Evolutionary conservation across 75 land plant genomes (phyloP), one percentile per base, ranked within the genome.

Genomic region (Azolla pinnata): DNA sequence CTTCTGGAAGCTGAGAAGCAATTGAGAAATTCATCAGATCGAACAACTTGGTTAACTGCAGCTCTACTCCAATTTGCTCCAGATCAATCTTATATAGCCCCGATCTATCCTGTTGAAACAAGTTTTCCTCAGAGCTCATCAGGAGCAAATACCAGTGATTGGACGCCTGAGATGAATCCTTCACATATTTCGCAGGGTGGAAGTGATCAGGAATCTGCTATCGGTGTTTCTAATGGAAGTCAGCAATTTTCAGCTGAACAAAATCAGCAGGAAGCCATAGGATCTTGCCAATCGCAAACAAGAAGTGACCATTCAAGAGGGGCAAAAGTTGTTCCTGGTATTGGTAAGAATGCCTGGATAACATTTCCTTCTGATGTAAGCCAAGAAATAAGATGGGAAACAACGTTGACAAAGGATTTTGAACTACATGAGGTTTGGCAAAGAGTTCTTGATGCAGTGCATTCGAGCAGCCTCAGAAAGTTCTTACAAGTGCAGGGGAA

Each of bases 1-100:
- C 71, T 95, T 12, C 90, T 97, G 28, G 91, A 89, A 59, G 90
- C 99, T 18, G 99, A 95, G 62, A 95, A 95, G 62, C 97, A 95
- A 60, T 62, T 95, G 56, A 75, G 99, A 31, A 54, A 56, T 21
- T 75, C 99, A 57, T 86, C 64, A 67, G 96, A 90, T 59, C 78
- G 74, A 64, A 56, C 83, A 52, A 95, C 99, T 0, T 89, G 99
- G 99, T 72, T 95, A 0, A 86, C 97, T 38, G 97, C 91, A 67
- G 91, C 90, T 19, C 66, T 95, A 30, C 86, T 95, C 54, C 97
- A 95, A 65, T 86, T 95, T 67, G 99, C 91, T 57, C 99, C 96
- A 34, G 97, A 95, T 66, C 87, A 86, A 33, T 85, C 88, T 54
- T 91, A 84, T 60, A 64, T 80, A 53, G 68, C 76, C 25, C 86